Percentiles rank a stretch among this genome's conserved stretches.
Conservation (phyloP, 139 green algal species). For the Chlorella sp. region DNA sequence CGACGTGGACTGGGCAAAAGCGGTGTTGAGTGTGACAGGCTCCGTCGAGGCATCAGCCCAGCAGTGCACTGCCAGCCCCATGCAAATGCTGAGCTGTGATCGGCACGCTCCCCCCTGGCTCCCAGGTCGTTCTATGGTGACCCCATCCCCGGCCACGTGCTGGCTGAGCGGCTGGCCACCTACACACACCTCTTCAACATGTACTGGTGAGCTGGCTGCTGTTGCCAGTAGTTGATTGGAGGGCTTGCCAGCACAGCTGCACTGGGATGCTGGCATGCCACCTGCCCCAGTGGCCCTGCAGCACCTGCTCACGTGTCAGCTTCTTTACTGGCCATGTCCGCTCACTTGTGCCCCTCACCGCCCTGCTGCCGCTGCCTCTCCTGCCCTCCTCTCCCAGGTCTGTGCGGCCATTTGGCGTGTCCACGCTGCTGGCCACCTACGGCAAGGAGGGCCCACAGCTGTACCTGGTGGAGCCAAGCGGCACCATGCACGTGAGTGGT, state of each 20-base stretch:
- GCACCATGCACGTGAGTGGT: slow-evolving; percentile 52
- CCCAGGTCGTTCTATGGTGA: slow-evolving; percentile 87
- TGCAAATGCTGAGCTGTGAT: too few species aligned
- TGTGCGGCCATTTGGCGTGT: slow-evolving; percentile 82
- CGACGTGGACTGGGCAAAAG: too few species aligned
- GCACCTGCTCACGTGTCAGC: too few species aligned
- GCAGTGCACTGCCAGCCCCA: too few species aligned
- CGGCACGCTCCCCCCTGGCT: too few species aligned
- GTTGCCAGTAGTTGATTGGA: too few species aligned
- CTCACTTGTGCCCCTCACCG: neutral
- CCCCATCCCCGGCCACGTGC: slow-evolving; percentile 89
- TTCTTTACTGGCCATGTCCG: too few species aligned
- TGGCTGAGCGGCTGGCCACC: slow-evolving; percentile 90
- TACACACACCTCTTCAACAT: slow-evolving; percentile 98
- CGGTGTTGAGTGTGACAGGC: too few species aligned
- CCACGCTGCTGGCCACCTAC: slow-evolving; percentile 83
- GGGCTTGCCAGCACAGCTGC: too few species aligned
- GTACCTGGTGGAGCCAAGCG: slow-evolving; percentile 93
- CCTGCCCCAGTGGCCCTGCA: too few species aligned
- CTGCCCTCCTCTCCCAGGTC: neutral
- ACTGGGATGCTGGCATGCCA: too few species aligned
- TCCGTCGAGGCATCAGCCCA: too few species aligned
- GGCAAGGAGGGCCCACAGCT: slow-evolving; percentile 90
- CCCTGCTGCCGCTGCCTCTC: neutral
- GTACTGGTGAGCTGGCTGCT: slow-evolving; percentile 93